A percentile compares a stretch with the other conserved stretches of the same genome.
These are phyloP conservation scores for Diophrys sp. DNA, from an alignment of 73 alveolate species.

Conservation along the genomic window DNA sequence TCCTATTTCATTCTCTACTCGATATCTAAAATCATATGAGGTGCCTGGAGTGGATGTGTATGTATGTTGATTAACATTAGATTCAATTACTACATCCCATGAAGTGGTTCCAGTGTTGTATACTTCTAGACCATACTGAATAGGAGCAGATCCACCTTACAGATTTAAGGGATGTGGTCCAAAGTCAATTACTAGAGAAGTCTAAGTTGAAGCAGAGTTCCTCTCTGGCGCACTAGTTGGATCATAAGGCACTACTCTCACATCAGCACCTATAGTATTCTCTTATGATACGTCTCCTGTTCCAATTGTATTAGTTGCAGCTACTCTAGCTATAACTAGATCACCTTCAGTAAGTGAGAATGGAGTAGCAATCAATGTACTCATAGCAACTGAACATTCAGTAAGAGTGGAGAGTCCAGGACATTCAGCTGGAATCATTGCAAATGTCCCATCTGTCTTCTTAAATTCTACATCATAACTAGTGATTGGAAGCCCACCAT, in stretches of 20 bases:
- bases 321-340: constrained; percentile 17
- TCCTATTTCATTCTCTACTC: constrained; percentile 53
- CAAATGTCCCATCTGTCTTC: background rate
- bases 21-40: constrained; percentile 30
- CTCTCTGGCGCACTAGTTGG: constrained; percentile 37
- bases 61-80: constrained; percentile 32
- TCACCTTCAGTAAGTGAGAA: constrained; percentile 18
- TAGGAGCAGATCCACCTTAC: constrained; percentile 29
- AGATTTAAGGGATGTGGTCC: background rate
- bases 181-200: constrained; percentile 22
- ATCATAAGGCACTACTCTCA: constrained; percentile 37
- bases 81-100: constrained; percentile 21
- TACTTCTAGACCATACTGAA: constrained; percentile 13
- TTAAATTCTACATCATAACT: constrained; percentile 23
- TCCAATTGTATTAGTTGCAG: constrained; percentile 19
- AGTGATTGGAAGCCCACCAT: constrained; percentile 36
- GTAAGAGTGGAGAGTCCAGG: background rate
- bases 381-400: constrained; percentile 5
- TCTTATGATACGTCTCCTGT: background rate
- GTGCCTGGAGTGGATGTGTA: constrained; percentile 33
- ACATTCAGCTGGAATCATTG: background rate
- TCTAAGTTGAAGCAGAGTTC: constrained; percentile 33
- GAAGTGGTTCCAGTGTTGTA: constrained; percentile 42
- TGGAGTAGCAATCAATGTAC: background rate
- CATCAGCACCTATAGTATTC: constrained; percentile 2